Conservation (phyloP, 2,329 filamentous ascomycete species). For the Nannizziopsis barbatae region DNA sequence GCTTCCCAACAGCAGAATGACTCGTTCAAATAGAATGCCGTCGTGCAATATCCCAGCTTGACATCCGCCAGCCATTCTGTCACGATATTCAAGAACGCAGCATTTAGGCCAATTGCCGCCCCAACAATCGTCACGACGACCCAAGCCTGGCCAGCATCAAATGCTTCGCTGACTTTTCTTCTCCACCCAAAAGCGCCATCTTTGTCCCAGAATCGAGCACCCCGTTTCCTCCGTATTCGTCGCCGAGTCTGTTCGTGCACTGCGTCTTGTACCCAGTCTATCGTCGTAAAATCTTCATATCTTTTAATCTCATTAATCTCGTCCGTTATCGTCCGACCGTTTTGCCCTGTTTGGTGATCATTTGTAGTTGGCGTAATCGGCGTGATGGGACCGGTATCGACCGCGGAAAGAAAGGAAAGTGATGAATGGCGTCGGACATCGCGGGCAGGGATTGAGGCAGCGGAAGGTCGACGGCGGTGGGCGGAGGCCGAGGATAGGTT, state of each 20-base stretch:
- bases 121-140: conserved; percentile 90
- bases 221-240: conserved; percentile 60
- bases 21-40: conserved; percentile 94
- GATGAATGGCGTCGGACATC: conserved; percentile 39
- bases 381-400: conserved; percentile 48
- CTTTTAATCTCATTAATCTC: conserved; percentile 97
- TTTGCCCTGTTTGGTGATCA: conserved; percentile 33
- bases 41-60: conserved; percentile 90
- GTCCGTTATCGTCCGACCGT: conserved; percentile 64
- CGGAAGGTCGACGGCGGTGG: conserved; percentile 23
- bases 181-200: conserved; percentile 64
- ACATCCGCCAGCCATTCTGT: conserved; percentile 96
- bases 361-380: conserved; percentile 35
- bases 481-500: conserved; percentile 24
- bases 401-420: conserved; percentile 42
- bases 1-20: conserved; percentile 97
- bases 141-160: conserved; percentile 95
- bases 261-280: conserved; percentile 97
- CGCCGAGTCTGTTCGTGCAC: conserved; percentile 77
- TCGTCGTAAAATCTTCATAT: conserved; percentile 96
- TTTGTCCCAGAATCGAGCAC: conserved; percentile 59
- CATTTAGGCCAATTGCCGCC: conserved; percentile 83
- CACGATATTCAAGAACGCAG: conserved; percentile 84
- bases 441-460: conserved; percentile 11
- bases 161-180: conserved; percentile 69